Conservation (phyloP, 1,284 basidiomycete species). For the Volvariella volvacea region DNA sequence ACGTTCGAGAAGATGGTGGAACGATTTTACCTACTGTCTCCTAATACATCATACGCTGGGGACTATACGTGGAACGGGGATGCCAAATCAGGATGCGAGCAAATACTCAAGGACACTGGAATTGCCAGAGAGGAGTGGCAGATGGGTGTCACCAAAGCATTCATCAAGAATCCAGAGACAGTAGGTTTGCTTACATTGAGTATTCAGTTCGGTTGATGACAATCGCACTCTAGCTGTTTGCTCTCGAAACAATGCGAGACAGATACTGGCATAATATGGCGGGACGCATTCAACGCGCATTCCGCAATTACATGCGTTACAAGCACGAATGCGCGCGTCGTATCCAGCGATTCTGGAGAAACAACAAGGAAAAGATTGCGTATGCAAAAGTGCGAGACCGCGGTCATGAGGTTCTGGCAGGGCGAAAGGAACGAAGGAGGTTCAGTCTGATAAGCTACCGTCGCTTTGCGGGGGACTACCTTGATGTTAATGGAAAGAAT, state of each 20-base stretch:
- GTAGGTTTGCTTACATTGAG: conserved; percentile 39
- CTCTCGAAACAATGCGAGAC: conserved; percentile 97
- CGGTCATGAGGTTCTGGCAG: conserved; percentile 87
- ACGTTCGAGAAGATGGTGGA: conserved; percentile 99
- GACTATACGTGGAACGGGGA: conserved; percentile 98
- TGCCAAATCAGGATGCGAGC: conserved; percentile 86
- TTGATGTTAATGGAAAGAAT: conserved; percentile 82
- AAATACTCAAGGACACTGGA: conserved; percentile 91
- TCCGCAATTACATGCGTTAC: conserved; percentile 92
- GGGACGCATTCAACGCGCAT: conserved; percentile 91
- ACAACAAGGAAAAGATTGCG: conserved; percentile 90
- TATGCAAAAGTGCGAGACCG: conserved; percentile 91
- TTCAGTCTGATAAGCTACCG: conserved; percentile 94
- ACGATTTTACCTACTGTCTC: conserved; percentile 93
- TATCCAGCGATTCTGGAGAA: conserved; percentile 98
- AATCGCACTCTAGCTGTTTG: conserved; percentile 69
- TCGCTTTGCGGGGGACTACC: conserved; percentile 95
- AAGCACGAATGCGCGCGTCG: conserved; percentile 92
- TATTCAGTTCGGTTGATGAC: neutral
- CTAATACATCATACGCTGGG: conserved; percentile 94
- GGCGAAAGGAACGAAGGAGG: conserved; percentile 89
- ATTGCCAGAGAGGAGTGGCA: conserved; percentile 98
- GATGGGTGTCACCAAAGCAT: conserved; percentile 98
- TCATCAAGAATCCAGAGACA: conserved; percentile 99
- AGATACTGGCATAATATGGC: conserved; percentile 99